phyloP scores from a whole-genome alignment of 2,329 filamentous ascomycete species.

The Camillea tinctor region DNA sequence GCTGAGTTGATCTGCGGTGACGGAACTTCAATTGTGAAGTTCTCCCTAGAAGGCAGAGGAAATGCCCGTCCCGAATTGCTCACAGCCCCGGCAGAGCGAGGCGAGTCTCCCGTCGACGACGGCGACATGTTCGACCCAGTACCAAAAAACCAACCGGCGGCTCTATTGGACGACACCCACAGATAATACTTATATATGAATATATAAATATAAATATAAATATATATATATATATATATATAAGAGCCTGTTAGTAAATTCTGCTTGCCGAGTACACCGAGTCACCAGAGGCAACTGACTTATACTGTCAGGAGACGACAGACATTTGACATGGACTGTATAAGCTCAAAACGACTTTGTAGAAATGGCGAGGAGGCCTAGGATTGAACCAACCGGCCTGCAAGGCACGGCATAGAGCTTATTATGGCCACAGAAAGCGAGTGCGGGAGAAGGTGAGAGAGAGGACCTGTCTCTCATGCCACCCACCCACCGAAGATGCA shows the following conservation, averaged over 20 bases:
- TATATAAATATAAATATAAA: too few relatives aligned
- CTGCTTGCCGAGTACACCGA: constrained; percentile 18
- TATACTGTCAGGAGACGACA: constrained; percentile 21
- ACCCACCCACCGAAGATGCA: constrained; percentile 23
- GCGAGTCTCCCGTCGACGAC: constrained; percentile 54
- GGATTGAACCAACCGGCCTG: constrained; percentile 21
- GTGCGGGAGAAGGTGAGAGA: constrained; percentile 20
- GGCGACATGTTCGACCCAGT: constrained; percentile 45
- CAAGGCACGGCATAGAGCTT: constrained; percentile 32
- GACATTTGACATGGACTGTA: constrained; percentile 27
- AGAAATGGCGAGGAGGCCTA: constrained; percentile 25
- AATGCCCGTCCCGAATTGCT: constrained; percentile 41
- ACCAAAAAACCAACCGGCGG: constrained; percentile 12
- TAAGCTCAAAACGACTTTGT: constrained; percentile 14
- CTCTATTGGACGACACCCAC: constrained; percentile 20
- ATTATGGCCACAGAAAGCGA: constrained; percentile 29
- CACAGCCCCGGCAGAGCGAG: constrained; percentile 41
- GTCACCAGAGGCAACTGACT: constrained; percentile 24
- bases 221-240: too few relatives aligned
- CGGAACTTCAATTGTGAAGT: constrained; percentile 49
- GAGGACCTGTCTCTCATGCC: constrained; percentile 10
- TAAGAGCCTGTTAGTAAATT: background rate
- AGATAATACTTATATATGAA: constrained; percentile 8
- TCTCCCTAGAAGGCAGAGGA: constrained; percentile 45
- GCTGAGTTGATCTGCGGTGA: constrained; percentile 42